Conservation (phyloP, 805 yeast genomes). For the Starmera amethionina region DNA sequence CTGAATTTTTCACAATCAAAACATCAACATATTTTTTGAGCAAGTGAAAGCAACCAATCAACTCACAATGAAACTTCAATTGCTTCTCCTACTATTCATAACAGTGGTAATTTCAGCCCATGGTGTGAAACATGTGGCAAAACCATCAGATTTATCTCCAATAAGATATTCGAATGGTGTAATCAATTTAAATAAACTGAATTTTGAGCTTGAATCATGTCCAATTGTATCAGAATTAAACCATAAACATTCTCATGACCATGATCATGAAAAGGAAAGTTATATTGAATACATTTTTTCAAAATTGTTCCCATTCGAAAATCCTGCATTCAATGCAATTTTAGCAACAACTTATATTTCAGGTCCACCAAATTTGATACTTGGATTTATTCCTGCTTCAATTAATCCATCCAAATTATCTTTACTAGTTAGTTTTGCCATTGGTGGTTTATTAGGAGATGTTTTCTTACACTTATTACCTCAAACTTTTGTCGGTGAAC, state of each 20-base stretch:
- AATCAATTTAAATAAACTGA: slow-evolving; percentile 28
- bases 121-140: too few relatives aligned
- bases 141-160: background rate
- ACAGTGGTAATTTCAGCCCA: too few relatives aligned
- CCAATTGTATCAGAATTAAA: slow-evolving; percentile 31
- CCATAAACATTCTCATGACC: slow-evolving; percentile 18
- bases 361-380: slow-evolving; percentile 50
- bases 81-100: too few relatives aligned
- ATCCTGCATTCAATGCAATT: slow-evolving; percentile 50
- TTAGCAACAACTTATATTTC: slow-evolving; percentile 57
- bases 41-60: too few relatives aligned
- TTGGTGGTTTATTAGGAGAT: slow-evolving; percentile 71
- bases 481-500: slow-evolving; percentile 50
- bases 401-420: slow-evolving; percentile 42
- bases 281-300: slow-evolving; percentile 30
- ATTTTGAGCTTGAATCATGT: slow-evolving; percentile 23
- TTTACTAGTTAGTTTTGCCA: slow-evolving; percentile 58
- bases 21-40: too few relatives aligned
- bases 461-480: slow-evolving; percentile 66
- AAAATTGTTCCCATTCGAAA: slow-evolving; percentile 38
- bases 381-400: slow-evolving; percentile 46
- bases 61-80: too few relatives aligned
- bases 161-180: slow-evolving; percentile 32
- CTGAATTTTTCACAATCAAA: too few relatives aligned
- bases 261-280: slow-evolving; percentile 14